A percentile compares a stretch with the other conserved stretches of the same genome.
These are phyloP conservation scores for Mariannaea sp. DNA, from an alignment of 2,329 filamentous ascomycete genomes.

Conservation along the genomic window DNA sequence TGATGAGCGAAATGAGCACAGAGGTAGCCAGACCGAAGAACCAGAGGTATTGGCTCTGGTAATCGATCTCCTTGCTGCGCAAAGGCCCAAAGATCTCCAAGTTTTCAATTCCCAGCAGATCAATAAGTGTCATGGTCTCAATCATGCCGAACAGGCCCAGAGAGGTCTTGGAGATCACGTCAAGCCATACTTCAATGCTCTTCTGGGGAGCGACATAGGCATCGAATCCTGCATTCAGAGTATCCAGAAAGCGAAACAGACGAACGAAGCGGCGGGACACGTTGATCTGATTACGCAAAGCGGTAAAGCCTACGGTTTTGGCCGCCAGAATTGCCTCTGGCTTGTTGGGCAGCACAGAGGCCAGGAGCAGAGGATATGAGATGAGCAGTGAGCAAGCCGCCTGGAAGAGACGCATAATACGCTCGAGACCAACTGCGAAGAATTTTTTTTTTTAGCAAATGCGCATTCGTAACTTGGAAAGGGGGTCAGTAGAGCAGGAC, in stretches of 20 bases:
- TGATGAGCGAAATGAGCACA: conserved; percentile 49
- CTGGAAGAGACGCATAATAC: conserved; percentile 63
- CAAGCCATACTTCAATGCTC: conserved; percentile 51
- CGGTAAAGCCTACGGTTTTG: conserved; percentile 41
- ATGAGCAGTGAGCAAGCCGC: conserved; percentile 54
- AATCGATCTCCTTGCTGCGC: conserved; percentile 51
- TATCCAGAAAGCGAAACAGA: conserved; percentile 69
- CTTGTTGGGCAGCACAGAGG: conserved; percentile 38
- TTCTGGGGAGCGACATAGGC: conserved; percentile 43
- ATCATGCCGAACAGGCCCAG: conserved; percentile 70
- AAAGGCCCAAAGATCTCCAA: conserved; percentile 59
- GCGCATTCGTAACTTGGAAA: too few relatives aligned
- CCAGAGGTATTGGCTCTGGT: conserved; percentile 73
- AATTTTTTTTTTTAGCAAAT: conserved; percentile 16
- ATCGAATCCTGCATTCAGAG: conserved; percentile 57
- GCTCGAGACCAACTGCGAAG: conserved; percentile 62
- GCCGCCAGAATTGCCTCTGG: conserved; percentile 31
- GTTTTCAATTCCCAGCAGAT: conserved; percentile 51
- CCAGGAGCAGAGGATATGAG: conserved; percentile 49
- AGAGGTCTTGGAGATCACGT: conserved; percentile 61
- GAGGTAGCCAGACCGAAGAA: conserved; percentile 64
- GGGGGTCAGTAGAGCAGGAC: too few relatives aligned
- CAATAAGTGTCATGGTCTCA: conserved; percentile 66
- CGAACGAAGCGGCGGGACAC: conserved; percentile 66
- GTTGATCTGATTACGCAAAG: conserved; percentile 50